phyloP scores from a whole-genome alignment of 768 basidiomycete species.

The Leccinum boreale region DNA sequence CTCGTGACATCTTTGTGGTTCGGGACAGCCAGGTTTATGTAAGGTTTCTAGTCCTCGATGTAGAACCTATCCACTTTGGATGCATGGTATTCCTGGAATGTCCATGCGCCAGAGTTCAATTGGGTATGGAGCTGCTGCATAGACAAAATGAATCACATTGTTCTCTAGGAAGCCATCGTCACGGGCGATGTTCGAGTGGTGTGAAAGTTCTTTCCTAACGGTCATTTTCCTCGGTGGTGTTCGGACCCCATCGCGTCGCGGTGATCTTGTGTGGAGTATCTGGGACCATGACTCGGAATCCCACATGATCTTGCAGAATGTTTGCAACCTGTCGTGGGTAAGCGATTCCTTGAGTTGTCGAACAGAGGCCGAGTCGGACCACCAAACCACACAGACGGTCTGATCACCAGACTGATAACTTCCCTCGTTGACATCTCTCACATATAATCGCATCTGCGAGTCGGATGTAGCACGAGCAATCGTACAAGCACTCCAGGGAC shows the following conservation, averaged over 20 bases:
- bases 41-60: not conserved
- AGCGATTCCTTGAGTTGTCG: not conserved
- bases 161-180: not conserved
- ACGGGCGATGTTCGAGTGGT: conserved; percentile 11
- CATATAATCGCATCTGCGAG: too few species aligned
- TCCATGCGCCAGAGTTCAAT: conserved; percentile 5
- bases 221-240: conserved; percentile 5
- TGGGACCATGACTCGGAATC: not conserved
- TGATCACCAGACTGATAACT: too few species aligned
- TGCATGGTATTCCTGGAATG: conserved; percentile 7
- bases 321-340: conserved; percentile 1
- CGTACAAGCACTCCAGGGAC: too few species aligned
- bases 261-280: not conserved
- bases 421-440: too few species aligned
- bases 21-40: not conserved
- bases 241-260: not conserved
- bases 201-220: not conserved
- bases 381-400: too few species aligned
- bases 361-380: too few species aligned
- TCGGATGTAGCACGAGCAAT: too few species aligned
- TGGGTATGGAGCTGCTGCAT: too few species aligned
- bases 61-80: conserved; percentile 8
- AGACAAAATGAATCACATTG: too few species aligned
- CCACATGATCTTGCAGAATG: conserved; percentile 5
- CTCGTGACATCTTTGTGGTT: conserved; percentile 7